These are phyloP conservation scores for Pseudogymnoascus sp. DNA, from an alignment of 2,329 filamentous ascomycete genomes.

Conservation along the genomic window DNA sequence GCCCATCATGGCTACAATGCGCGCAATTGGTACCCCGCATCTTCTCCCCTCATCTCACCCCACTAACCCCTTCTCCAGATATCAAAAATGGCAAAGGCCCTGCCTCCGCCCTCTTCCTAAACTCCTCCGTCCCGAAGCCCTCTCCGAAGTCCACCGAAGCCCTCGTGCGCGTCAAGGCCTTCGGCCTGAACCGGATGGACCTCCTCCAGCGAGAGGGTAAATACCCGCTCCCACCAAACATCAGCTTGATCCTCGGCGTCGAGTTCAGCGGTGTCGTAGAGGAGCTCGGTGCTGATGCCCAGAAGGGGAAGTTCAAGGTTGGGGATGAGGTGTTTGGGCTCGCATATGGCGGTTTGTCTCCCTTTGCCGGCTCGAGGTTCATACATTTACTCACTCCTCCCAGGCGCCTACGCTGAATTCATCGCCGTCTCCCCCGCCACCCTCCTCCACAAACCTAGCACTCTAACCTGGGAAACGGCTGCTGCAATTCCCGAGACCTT, in stretches of 20 bases:
- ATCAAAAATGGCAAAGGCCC: slow-evolving; percentile 50
- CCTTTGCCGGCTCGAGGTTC: not conserved
- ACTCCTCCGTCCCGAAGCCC: slow-evolving; percentile 44
- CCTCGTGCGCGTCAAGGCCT: slow-evolving; percentile 73
- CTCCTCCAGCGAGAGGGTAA: slow-evolving; percentile 63
- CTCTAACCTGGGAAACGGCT: slow-evolving; percentile 63
- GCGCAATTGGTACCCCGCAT: slow-evolving; percentile 6
- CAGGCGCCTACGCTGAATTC: slow-evolving; percentile 74
- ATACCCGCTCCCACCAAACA: slow-evolving; percentile 65
- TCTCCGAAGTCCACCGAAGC: slow-evolving; percentile 52
- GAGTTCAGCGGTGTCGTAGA: slow-evolving; percentile 68
- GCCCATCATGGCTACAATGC: slow-evolving; percentile 6
- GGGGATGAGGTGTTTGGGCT: slow-evolving; percentile 85
- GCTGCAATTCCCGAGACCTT: slow-evolving; percentile 81
- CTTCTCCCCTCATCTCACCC: not conserved
- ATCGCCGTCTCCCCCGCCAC: slow-evolving; percentile 68
- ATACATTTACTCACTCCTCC: not conserved
- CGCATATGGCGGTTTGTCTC: slow-evolving; percentile 60
- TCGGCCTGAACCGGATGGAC: slow-evolving; percentile 84
- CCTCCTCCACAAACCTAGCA: slow-evolving; percentile 71
- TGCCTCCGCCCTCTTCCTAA: slow-evolving; percentile 51
- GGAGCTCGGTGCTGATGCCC: slow-evolving; percentile 35
- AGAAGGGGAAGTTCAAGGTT: slow-evolving; percentile 50
- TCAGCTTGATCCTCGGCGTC: slow-evolving; percentile 62
- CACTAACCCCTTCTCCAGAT: slow-evolving; percentile 4